Conservation (phyloP, 2,329 filamentous ascomycete genomes). For the Tolypocladium album region DNA sequence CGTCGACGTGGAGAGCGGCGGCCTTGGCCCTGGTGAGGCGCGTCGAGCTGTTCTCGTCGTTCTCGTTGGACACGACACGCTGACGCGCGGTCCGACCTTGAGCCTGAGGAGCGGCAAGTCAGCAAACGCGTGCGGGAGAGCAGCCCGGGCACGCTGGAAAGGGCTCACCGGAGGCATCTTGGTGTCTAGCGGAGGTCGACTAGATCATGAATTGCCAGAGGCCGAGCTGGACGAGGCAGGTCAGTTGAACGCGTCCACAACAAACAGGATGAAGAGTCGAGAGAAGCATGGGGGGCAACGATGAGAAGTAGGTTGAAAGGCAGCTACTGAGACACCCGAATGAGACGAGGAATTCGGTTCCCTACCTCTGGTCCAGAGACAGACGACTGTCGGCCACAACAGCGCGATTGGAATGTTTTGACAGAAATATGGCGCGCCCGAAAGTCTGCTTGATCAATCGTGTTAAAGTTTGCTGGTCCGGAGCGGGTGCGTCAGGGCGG, state of each 20-base stretch:
- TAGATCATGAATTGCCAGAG: conserved; percentile 8
- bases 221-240: conserved; percentile 5
- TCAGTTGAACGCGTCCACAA: conserved; percentile 10
- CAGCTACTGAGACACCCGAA: conserved; percentile 18
- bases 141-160: conserved; percentile 39
- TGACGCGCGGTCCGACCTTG: conserved; percentile 63
- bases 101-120: conserved; percentile 31
- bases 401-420: conserved; percentile 26
- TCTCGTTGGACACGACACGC: conserved; percentile 78
- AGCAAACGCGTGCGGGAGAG: conserved; percentile 2
- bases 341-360: conserved; percentile 14
- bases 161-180: neutral
- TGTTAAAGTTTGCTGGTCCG: conserved; percentile 16
- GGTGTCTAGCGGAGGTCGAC: conserved; percentile 8
- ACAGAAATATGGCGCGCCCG: conserved; percentile 12
- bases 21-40: conserved; percentile 91
- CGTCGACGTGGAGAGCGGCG: conserved; percentile 60
- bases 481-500: conserved; percentile 8
- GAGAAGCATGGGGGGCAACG: conserved; percentile 1
- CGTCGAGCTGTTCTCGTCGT: conserved; percentile 83
- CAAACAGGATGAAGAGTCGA: conserved; percentile 1
- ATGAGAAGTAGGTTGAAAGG: conserved; percentile 10
- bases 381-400: conserved; percentile 19
- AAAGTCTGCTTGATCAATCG: conserved; percentile 11
- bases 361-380: conserved; percentile 24